Base-by-base conservation (phyloP, 2,329 filamentous ascomycete species). In the Aureobasidium sp. region DNA sequence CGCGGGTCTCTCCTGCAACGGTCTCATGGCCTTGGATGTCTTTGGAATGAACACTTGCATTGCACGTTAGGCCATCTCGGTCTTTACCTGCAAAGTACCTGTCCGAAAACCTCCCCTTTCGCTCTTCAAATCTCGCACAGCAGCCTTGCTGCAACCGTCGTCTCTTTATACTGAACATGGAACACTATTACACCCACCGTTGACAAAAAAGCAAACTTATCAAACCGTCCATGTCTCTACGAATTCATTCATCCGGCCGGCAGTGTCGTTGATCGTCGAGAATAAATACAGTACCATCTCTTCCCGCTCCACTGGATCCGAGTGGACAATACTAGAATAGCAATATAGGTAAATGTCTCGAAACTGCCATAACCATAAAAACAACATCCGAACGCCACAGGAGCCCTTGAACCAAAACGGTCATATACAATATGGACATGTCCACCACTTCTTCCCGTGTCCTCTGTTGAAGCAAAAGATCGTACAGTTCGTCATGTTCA, bases 321-420 rank as follows among this genome's bases (percentile, higher is more conserved):
- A 48, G 19, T 48, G n/a, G 15, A 7, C n/a, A 7, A 29, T 11
- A 27, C 37, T 17, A 37, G n/a, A 39, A n/a, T n/a, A 11, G 31
- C 22, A 27, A 27, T 48, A 48, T 33, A 39, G 40, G n/a, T 29
- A 48, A 27, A 48, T 59, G 54, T 59, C 54, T 59, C 42, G 44
- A 44, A 59, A 48, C 54, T 59, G 40, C 54, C 54, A n/a, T 29
- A 48, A 59, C 54, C 54, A 59, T 59, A 48, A 59, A 57, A 59
- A 48, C 54, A 59, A 59, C 31, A 59, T 59, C 54, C 54, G 54
- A 22, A 59, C 54, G 54, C 54, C 54, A 59, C 44, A 37, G n/a
- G 11, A 47, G 15, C 54, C 42, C 19, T 59, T 33, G 31, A 59
- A 48, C 11, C 35, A 39, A 56, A 33, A 45, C 39, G 29, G 33